phyloP scores from a whole-genome alignment of 2,329 filamentous ascomycete species.

The Raffaelea arxii region DNA sequence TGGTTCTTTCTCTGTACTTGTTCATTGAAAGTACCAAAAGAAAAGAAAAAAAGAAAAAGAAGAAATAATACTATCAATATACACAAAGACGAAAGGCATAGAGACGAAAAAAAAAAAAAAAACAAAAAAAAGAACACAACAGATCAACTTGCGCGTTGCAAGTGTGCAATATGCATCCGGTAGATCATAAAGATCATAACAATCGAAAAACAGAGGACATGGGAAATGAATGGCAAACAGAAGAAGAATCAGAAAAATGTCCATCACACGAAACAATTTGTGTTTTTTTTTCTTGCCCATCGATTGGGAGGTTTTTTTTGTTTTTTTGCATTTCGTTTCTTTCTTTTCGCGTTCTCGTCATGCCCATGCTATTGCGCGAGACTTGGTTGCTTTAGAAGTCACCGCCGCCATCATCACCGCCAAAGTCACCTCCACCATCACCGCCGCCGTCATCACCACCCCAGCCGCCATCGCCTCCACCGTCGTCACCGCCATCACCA shows the following conservation, averaged over 20 bases:
- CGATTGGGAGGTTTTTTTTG: no score
- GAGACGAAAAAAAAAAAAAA: neutral
- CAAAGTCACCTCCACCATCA: conserved; percentile 23
- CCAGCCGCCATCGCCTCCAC: conserved; percentile 11
- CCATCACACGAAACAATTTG: no score
- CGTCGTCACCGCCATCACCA: conserved; percentile 35
- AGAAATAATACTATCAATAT: neutral
- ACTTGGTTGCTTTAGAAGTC: conserved; percentile 33
- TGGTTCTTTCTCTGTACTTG: no score
- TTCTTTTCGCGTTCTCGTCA: neutral
- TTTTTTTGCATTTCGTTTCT: neutral
- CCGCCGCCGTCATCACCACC: conserved; percentile 22
- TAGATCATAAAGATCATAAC: neutral
- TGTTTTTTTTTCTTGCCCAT: no score
- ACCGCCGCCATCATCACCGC: conserved; percentile 24
- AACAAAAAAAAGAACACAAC: neutral
- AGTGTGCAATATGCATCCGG: no score
- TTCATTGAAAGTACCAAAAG: no score
- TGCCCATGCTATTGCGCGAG: no score
- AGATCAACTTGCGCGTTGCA: no score
- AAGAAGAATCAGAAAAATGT: neutral
- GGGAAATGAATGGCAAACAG: neutral
- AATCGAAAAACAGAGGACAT: neutral
- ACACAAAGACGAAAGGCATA: neutral
- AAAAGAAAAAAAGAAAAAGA: neutral